Conservation (phyloP, 768 basidiomycete species). For the Russula emetica region DNA sequence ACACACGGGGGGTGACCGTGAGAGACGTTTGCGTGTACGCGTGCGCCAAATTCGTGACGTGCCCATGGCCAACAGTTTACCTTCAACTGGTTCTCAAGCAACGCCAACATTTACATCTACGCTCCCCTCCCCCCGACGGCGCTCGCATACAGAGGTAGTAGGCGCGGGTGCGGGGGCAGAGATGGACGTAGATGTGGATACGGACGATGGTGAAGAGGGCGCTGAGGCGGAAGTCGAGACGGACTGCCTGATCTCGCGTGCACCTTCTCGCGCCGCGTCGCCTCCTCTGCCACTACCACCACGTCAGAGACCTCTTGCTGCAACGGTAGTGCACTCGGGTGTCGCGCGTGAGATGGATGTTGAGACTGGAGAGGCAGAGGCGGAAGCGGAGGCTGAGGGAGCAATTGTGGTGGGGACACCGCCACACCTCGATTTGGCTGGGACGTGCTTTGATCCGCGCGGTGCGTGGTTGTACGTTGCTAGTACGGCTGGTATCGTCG, state of each 20-base stretch:
- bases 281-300: slow-evolving; percentile 50
- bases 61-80: background rate
- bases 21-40: slow-evolving; percentile 16
- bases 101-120: background rate
- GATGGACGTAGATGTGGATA: slow-evolving; percentile 37
- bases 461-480: slow-evolving; percentile 69
- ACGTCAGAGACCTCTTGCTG: slow-evolving; percentile 10
- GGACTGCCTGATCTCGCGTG: slow-evolving; percentile 51
- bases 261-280: slow-evolving; percentile 42
- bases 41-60: slow-evolving; percentile 19
- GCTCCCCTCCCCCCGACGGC: background rate
- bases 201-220: slow-evolving; percentile 25
- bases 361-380: background rate
- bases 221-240: slow-evolving; percentile 45
- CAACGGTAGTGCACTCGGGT: slow-evolving; percentile 4
- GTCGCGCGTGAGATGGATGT: background rate
- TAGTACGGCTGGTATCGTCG: slow-evolving; percentile 59
- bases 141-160: slow-evolving; percentile 20
- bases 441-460: slow-evolving; percentile 66
- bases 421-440: slow-evolving; percentile 56
- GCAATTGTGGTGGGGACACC: slow-evolving; percentile 13
- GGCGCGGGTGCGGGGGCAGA: slow-evolving; percentile 18
- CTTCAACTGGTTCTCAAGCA: background rate
- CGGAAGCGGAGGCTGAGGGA: slow-evolving; percentile 11
- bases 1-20: background rate